A percentile compares a stretch with the other conserved stretches of the same genome.
These are phyloP conservation scores for Oemleria cerasiformis DNA, from an alignment of 306 rosid species.

Conservation along the genomic window DNA sequence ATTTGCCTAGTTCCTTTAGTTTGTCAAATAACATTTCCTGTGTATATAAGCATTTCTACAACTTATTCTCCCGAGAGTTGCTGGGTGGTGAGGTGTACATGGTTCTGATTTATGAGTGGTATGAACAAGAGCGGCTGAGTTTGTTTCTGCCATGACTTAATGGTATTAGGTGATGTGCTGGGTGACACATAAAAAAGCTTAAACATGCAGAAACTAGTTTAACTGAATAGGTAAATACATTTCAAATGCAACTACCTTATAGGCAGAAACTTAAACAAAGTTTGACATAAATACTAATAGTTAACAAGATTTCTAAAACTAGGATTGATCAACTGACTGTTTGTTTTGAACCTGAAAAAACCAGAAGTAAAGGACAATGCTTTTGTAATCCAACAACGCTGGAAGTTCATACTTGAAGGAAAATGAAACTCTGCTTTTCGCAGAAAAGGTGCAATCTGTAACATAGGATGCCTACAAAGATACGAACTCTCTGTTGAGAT, in stretches of 20 bases:
- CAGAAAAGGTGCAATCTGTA: neutral
- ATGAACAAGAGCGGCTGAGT: neutral
- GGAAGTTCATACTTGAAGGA: neutral
- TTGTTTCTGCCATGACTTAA: neutral
- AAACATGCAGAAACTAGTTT: neutral
- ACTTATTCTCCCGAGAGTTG: neutral
- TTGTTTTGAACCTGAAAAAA: neutral
- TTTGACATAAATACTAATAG: neutral
- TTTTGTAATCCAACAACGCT: neutral
- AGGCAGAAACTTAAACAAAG: neutral
- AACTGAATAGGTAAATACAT: neutral
- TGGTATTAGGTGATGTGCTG: too few relatives aligned
- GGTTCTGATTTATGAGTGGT: neutral
- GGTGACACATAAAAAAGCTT: neutral
- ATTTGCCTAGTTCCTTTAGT: slow-evolving; percentile 4
- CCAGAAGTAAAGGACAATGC: neutral
- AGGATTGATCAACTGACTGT: neutral
- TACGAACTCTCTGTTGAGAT: neutral
- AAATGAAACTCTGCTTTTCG: neutral
- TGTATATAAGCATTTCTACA: neutral
- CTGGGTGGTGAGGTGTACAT: neutral
- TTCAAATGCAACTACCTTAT: neutral
- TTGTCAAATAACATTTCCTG: neutral
- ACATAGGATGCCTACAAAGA: neutral
- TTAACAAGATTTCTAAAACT: neutral